Evolutionary conservation across 495 filamentous ascomycete genomes (phyloP), one percentile per base, ranked within the genome.

Genomic region (Penicillium canariense): DNA sequence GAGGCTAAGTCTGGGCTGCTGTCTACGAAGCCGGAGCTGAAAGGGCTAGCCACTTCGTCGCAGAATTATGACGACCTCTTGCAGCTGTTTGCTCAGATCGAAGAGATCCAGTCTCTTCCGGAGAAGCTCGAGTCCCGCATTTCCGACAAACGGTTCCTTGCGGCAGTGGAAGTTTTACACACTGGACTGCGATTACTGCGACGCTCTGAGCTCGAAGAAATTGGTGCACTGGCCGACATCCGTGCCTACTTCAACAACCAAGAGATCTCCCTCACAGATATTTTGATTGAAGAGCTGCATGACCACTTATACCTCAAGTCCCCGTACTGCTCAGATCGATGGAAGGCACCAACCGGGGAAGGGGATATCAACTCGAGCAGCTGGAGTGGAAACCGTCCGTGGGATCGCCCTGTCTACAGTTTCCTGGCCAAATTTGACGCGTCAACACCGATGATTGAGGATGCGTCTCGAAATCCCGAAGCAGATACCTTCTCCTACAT

Each of bases 271-370:
- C 73, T 99, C 51, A 93, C 90, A 54, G 94, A 99, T 68, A 97
- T 97, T 36, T 63, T 99, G 61, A 84, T 97, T 42, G 94, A 99
- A 70, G 94, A 99, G 68, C 75, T 99, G 38, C 95, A 97, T 65
- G 96, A 93, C 63, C 94, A 99, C 73, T 79, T 99, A 3, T 99
- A 97, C 62, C 81, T 99, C 11, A 97, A 97, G 61, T 96, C 91
- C 10, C 92, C 91, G 1, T 97, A 97, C 62, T 97, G 91, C 69
- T 89, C 95, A 55, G 89, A 95, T 68, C 77, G 94, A 44, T 99
- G 94, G 94, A 96, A 94, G 64, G 78, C 81, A 42, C 74, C 64
- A 17, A 64, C 52, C 28, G 59, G 63, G 27, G 77, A 78, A 34
- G 76, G 76, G 25, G 83, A 86, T 28, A 81, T 82, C 55, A 85